phyloP scores from a whole-genome alignment of 371 early-diverging fungal genomes.

The Phascolomyces articulosus region DNA sequence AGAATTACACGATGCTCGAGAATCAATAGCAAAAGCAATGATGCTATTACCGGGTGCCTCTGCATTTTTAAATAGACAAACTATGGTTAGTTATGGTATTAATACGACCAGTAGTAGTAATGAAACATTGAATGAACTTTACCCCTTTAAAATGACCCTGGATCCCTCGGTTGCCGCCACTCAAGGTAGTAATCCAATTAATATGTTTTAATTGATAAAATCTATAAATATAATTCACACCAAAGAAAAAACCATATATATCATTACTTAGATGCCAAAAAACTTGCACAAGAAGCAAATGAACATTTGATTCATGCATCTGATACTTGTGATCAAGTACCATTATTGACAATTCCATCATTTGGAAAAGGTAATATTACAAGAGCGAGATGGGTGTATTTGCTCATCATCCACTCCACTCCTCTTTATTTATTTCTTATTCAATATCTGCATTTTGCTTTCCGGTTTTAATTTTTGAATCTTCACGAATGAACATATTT shows the following conservation, averaged over 20 bases:
- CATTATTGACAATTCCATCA: conserved; percentile 30
- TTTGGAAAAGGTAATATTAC: conserved; percentile 12
- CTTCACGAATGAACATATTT: too few relatives aligned
- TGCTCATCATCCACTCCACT: not conserved
- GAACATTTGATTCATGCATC: conserved; percentile 29
- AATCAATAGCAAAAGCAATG: conserved; percentile 45
- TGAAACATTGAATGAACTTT: conserved; percentile 6
- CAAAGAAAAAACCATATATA: too few relatives aligned
- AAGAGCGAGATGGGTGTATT: not conserved
- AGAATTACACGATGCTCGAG: conserved; percentile 38
- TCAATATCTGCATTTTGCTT: not conserved
- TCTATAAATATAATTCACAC: too few relatives aligned
- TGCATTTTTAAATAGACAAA: conserved; percentile 41
- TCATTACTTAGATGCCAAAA: conserved; percentile 21
- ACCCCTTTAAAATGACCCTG: conserved; percentile 6
- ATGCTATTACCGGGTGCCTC: conserved; percentile 45
- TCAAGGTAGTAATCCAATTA: not conserved
- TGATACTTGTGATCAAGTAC: conserved; percentile 22
- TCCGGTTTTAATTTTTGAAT: too few relatives aligned
- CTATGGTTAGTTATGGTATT: conserved; percentile 26
- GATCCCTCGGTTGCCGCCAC: conserved; percentile 6
- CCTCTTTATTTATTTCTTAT: not conserved
- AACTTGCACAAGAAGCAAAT: conserved; percentile 27
- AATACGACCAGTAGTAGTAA: conserved; percentile 16
- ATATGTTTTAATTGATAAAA: not conserved